A percentile compares a stretch with the other conserved stretches of the same genome.
phyloP scores from a whole-genome alignment of 202 grass and related monocot species.

The Schoenoplectus triqueter region DNA sequence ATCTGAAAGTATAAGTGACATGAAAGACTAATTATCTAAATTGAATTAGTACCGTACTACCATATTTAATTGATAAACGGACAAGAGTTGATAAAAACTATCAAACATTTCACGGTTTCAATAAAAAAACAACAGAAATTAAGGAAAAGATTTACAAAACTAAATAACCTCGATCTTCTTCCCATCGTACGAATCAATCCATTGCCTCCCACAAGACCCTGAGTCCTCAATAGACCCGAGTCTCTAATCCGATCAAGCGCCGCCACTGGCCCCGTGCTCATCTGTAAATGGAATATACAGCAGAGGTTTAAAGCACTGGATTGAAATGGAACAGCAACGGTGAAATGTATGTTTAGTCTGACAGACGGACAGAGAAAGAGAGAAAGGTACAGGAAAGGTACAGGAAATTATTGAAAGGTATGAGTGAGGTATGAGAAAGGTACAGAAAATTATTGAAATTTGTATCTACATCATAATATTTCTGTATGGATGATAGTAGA shows the following conservation, averaged over 20 bases:
- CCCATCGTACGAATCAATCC: conserved; percentile 85
- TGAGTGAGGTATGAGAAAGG: no score
- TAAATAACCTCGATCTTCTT: conserved; percentile 70
- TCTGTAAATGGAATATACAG: conserved; percentile 47
- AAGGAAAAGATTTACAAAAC: background rate
- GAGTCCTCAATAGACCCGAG: conserved; percentile 77
- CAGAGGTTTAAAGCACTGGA: no score
- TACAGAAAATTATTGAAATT: no score
- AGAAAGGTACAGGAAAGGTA: background rate
- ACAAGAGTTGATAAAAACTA: background rate
- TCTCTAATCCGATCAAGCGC: conserved; percentile 60
- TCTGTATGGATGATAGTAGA: no score
- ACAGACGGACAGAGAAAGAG: background rate
- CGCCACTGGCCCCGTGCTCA: conserved; percentile 55
- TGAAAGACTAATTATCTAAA: background rate
- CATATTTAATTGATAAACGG: background rate
- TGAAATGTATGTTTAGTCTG: background rate
- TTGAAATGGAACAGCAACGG: background rate
- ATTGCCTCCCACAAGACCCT: conserved; percentile 76
- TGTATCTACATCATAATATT: no score
- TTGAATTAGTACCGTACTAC: background rate
- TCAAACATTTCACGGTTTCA: background rate
- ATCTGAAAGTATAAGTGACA: background rate
- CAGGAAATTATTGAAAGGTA: no score
- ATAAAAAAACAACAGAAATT: background rate